Base-by-base conservation (phyloP, 2,329 filamentous ascomycete species). In the Cytospora piceicola region DNA sequence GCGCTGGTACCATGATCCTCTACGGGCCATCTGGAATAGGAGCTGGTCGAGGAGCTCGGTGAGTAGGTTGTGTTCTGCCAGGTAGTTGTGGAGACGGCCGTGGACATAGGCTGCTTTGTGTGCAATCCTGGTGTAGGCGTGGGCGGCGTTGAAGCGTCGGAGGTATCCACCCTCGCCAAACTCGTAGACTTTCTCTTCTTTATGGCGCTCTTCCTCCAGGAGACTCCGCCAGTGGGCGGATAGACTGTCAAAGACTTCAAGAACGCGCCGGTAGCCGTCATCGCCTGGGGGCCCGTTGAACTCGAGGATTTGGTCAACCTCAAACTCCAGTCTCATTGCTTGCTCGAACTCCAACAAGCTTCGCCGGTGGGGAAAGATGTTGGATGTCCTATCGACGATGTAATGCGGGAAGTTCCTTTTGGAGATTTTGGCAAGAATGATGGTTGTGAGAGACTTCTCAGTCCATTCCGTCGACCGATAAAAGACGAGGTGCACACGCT, bases 401-500 rank as follows among this genome's bases (percentile, higher is more conserved):
- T 97, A 99, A 3, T 90, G 82, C 0, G 94, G 94, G 70, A 97
- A 99, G 74, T 94, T 95, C 42, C 92, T 85, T 53, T 88, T 86
- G 2, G 94, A 92, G 65, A 96, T 96, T 69, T 94, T 94, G 9
- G 95, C 92, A 6, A 99, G 83, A 54, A 99, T 97, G 62, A 98
- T 94, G 0, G 94, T 94, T 1, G 93, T 98, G 17, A 99, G 81
- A 1, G 94, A 97, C 76, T 97, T 98, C 72, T 98, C 94, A 0
- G 94, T 96, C 95, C 95, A 99, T 75, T 97, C 92, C 0, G 93
- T 96, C 12, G 94, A 97, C 66, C 94, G 86, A 76, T 98, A 98
- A 76, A 97, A 99, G 32, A 99, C 93, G 2, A 99, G 80, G 78
- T 98, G 95, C 0, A 98, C 93, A 30, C 95, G 87, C 76, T 97